phyloP scores from a whole-genome alignment of 148 eudicot species.

The Fagopyrum esculentum region DNA sequence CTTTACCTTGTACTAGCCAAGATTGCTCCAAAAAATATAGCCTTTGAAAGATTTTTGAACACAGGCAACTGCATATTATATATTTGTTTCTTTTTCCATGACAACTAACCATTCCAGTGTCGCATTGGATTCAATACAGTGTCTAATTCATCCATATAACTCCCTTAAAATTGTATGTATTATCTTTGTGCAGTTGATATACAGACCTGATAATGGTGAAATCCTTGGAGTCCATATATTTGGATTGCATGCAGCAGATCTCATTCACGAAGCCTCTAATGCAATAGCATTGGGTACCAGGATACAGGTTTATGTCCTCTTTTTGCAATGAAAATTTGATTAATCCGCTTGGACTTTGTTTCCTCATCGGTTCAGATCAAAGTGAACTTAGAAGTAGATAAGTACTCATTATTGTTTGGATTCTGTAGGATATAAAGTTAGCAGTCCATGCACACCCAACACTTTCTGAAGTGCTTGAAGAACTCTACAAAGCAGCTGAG shows the following conservation, averaged over 20 bases:
- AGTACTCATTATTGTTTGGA: background rate
- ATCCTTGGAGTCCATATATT: conserved; percentile 98
- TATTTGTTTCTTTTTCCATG: background rate
- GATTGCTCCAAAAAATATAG: background rate
- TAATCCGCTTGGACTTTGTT: conserved; percentile 5
- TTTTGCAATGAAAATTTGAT: background rate
- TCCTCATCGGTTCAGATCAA: background rate
- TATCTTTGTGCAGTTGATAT: conserved; percentile 59
- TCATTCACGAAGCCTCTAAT: conserved; percentile 98
- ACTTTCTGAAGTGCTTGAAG: conserved; percentile 95
- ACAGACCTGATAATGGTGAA: conserved; percentile 97
- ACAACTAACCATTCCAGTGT: background rate
- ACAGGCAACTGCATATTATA: background rate
- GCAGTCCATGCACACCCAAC: conserved; percentile 99
- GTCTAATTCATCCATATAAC: background rate
- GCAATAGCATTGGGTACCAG: conserved; percentile 91
- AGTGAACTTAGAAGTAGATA: background rate
- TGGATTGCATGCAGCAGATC: conserved; percentile 98
- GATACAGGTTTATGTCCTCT: conserved; percentile 43
- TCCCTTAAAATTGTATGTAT: background rate
- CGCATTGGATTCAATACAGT: background rate
- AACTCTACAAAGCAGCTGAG: conserved; percentile 91
- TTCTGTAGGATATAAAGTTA: conserved; percentile 71
- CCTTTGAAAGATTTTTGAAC: background rate
- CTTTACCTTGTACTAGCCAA: background rate